Evolutionary conservation across 2,329 filamentous ascomycete species (phyloP), one percentile per base, ranked within the genome.

Genomic region (Talaromyces sp.): DNA sequence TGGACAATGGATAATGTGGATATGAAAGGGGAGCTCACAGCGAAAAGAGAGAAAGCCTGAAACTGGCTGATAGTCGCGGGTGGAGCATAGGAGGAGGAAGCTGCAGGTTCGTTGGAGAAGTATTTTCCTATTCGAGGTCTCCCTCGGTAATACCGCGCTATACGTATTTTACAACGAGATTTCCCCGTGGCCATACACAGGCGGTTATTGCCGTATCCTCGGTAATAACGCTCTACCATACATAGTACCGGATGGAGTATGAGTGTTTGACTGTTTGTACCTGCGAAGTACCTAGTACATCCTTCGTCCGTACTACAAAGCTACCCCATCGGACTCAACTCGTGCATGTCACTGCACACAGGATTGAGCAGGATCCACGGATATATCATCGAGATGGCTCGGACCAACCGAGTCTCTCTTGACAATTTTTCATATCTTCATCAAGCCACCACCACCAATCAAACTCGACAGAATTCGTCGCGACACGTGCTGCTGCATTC

Each of bases 51-150:
- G 48, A 35, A 35, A 21, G 48, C 50, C 14, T 63, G 55, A 33
- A 62, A 39, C 46, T 40, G 56, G 57, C 28, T 63, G 56, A 42
- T 54, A 55, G 31, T 61, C 46, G 46, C 40, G 18, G 48, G 44
- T 52, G 57, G 42, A 46, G 35, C 23, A 18, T 46, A n/a, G 61
- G 37, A 50, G n/a, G 48, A 23, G 33, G 48, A 25, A 57, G 28
- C 60, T 55, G 52, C 31, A 57, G 35, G 46, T 31, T 31, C 25
- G 31, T 33, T n/a, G 3, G 54, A 58, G 44, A 58, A 63, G 61
- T 63, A 50, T 60, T 63, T 63, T 57, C 62, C 62, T 63, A 55
- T 57, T 63, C 44, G 39, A 60, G 62, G n/a, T 56, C 35, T 60
- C 58, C 62, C 44, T 60, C 33, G 33, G 52, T 58, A 39, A 28